Percentiles rank a stretch among this genome's conserved stretches.
phyloP scores from a whole-genome alignment of 2,329 filamentous ascomycete species.

The Penicillium sp. region DNA sequence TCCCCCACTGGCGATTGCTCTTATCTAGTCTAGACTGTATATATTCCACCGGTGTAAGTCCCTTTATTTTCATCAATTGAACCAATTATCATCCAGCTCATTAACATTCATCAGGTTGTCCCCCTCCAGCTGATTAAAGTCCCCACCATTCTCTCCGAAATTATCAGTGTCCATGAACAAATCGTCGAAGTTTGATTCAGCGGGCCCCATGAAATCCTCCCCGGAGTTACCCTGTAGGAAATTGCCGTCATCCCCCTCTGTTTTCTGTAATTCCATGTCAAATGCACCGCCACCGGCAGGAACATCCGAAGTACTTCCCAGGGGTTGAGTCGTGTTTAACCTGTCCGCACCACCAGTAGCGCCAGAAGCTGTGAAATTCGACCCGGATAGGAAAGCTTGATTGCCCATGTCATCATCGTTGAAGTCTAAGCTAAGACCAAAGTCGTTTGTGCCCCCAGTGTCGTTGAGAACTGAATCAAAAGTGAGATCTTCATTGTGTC shows the following conservation, averaged over 20 bases:
- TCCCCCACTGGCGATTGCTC: background rate
- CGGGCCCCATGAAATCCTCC: constrained; percentile 40
- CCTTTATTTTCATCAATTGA: constrained; percentile 25
- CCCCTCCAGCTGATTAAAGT: constrained; percentile 38
- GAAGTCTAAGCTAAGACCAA: constrained; percentile 44
- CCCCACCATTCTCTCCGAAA: constrained; percentile 34
- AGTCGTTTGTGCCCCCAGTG: constrained; percentile 34
- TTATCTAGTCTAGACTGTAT: background rate
- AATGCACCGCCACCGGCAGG: constrained; percentile 37
- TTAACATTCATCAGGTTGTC: constrained; percentile 41
- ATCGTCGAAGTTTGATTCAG: constrained; percentile 48
- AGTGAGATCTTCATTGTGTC: constrained; percentile 38
- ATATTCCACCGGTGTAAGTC: background rate
- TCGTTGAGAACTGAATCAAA: constrained; percentile 45
- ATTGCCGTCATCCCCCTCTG: constrained; percentile 16
- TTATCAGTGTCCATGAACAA: constrained; percentile 45
- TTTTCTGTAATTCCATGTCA: constrained; percentile 38
- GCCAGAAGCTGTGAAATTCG: constrained; percentile 29
- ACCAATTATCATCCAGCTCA: constrained; percentile 45
- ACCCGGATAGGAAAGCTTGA: constrained; percentile 39
- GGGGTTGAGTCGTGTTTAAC: constrained; percentile 9
- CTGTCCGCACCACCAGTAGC: constrained; percentile 17
- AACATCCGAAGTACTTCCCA: constrained; percentile 24
- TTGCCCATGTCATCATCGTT: constrained; percentile 41
- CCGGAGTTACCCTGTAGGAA: constrained; percentile 27